These are phyloP conservation scores for Candida dubliniensis DNA, from an alignment of 1,139 yeast genomes.

Conservation along the genomic window DNA sequence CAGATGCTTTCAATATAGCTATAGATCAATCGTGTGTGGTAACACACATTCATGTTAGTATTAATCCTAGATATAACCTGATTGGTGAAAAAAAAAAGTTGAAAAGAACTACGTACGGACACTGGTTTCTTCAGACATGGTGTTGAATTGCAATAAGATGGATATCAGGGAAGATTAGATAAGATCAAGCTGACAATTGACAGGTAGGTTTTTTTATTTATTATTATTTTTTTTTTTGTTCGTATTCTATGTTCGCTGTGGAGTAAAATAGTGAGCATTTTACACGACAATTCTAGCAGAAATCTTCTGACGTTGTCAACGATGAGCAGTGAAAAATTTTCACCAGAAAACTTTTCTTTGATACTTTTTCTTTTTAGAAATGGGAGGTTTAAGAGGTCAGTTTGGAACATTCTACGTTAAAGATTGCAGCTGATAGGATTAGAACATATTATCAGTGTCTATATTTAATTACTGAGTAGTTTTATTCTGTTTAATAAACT, in stretches of 20 bases:
- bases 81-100: neutral
- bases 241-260: neutral
- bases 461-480: too few relatives aligned
- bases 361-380: too few relatives aligned
- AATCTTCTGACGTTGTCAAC: too few relatives aligned
- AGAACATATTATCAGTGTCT: too few relatives aligned
- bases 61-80: neutral
- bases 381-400: too few relatives aligned
- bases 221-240: neutral
- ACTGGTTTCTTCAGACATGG: conserved; percentile 3
- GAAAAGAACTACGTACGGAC: neutral
- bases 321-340: too few relatives aligned
- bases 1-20: conserved; percentile 51
- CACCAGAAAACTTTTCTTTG: too few relatives aligned
- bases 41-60: conserved; percentile 2
- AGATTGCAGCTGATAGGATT: too few relatives aligned
- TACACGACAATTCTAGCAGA: too few relatives aligned
- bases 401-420: too few relatives aligned
- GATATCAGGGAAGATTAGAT: neutral
- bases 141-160: neutral
- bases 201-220: neutral
- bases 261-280: too few relatives aligned
- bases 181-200: neutral
- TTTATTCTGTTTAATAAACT: too few relatives aligned
- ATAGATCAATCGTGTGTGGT: conserved; percentile 1